Conservation (phyloP, 345 rosid genomes). For the Eucalyptus tenuipes region DNA sequence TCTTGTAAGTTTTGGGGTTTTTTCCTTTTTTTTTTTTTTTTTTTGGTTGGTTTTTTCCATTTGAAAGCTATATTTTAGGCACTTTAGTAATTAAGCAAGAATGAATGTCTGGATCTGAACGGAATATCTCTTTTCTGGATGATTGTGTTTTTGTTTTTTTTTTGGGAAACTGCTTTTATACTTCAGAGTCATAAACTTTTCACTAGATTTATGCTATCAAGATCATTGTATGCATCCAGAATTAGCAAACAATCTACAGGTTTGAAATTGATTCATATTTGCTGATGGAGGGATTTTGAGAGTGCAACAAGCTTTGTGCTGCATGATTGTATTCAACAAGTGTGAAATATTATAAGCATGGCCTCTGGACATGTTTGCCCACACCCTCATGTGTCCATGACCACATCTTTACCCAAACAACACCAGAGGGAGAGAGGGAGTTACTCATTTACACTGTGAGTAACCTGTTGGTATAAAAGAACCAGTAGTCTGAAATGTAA, state of each 20-base stretch:
- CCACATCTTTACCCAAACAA: background rate
- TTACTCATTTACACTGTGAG: background rate
- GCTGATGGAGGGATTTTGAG: background rate
- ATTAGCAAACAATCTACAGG: background rate
- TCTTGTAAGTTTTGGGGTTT: slow-evolving; percentile 35
- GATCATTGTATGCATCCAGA: background rate
- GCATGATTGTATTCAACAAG: background rate
- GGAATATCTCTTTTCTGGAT: background rate
- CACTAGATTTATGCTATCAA: background rate
- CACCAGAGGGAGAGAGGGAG: background rate
- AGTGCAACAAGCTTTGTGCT: background rate
- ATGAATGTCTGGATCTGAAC: background rate
- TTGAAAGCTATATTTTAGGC: background rate
- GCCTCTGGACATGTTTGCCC: rapidly evolving
- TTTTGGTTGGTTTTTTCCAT: background rate
- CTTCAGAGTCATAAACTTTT: background rate
- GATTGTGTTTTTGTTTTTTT: background rate
- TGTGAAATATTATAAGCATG: background rate
- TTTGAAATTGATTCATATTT: background rate
- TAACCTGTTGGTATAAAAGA: background rate
- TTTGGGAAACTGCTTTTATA: background rate
- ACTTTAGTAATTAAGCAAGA: background rate
- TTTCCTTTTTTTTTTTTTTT: no score
- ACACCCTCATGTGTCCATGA: background rate
- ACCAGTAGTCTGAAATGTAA: background rate